Percentiles rank a stretch among this genome's conserved stretches.
phyloP scores from a whole-genome alignment of 1,139 yeast species.

The Yamadazyma mexicana region DNA sequence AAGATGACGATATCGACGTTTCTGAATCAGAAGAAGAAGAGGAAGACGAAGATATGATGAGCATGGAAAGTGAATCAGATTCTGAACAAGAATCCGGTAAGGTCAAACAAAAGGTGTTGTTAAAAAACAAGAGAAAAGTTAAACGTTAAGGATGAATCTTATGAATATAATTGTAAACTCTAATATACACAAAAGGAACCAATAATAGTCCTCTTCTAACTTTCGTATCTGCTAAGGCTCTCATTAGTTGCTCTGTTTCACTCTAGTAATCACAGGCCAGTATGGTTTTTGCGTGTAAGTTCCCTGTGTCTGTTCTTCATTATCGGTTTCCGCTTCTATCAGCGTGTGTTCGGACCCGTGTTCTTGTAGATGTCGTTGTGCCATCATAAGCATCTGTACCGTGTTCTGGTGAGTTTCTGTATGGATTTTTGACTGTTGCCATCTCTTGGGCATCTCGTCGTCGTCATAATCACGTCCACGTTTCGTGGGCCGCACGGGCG shows the following conservation, averaged over 20 bases:
- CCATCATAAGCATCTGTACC: conserved; percentile 30
- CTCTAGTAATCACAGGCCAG: conserved; percentile 24
- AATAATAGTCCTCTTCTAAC: too few relatives aligned
- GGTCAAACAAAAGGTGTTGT: conserved; percentile 71
- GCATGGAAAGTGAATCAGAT: conserved; percentile 30
- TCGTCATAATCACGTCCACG: conserved; percentile 11
- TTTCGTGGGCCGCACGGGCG: conserved; percentile 11
- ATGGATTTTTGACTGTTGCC: conserved; percentile 29
- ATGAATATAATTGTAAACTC: conserved; percentile 13
- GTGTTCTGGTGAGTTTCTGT: conserved; percentile 32
- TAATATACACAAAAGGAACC: conserved; percentile 9
- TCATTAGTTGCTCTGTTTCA: conserved; percentile 3
- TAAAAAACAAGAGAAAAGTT: conserved; percentile 66
- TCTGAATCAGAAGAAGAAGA: conserved; percentile 36
- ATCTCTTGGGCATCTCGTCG: conserved; percentile 16
- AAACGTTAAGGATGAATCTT: conserved; percentile 18
- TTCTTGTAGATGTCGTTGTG: conserved; percentile 17
- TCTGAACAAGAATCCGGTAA: conserved; percentile 39
- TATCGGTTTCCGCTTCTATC: conserved; percentile 2
- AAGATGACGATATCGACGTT: conserved; percentile 39
- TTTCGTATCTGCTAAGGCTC: too few relatives aligned
- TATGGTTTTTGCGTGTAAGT: conserved; percentile 27
- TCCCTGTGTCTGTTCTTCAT: conserved; percentile 1
- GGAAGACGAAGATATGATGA: conserved; percentile 36
- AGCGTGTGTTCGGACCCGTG: conserved; percentile 2